Evolutionary conservation across 129 eudicot genomes (phyloP), one percentile per base, ranked within the genome.

Genomic region (Flaveria robusta): DNA sequence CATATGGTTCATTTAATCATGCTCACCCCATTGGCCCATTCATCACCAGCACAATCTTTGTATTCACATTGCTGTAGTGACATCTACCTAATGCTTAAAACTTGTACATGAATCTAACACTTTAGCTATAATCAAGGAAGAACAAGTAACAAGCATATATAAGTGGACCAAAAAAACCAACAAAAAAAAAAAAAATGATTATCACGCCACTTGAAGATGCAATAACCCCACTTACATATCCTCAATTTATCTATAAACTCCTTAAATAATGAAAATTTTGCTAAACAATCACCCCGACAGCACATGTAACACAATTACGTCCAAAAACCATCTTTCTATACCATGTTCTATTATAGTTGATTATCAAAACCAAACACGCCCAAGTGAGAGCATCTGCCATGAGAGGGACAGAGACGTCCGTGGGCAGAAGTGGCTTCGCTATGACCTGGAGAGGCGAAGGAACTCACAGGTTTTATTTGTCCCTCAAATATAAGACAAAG

Each of bases 1-100:
- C 62, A 51, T 54, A 67, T 77, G 81, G 31, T 24, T 66, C 81
- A 58, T 54, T 77, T 67, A 37, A 54, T 49, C 66, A 66, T 51
- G 26, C 7, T 51, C 63, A 55, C 2, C 77, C 77, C 67, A 46
- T 69, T 1, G 55, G 1, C 77, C 77, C 67, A 46, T 69, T 1
- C 42, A 70, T 46, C 55, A 7, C 34, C 68, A 2, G 41, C 22
- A 34, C 18, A 2, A 55, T 72, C 68, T 73, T 73, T 73, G 55
- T 56, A 34, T 58, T 22, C 54, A 19, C 43, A 50, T 22, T 34
- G 34, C 31, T 68, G 54, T 22, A 39, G 43, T 42, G 11, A 67
- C 34, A 11, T 67, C 37, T 41, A 67, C 52, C 31, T 42, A 42
- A 41, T 18, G 54, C 54, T 19, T 43, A 8, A 10, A 43, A 68